phyloP scores from a whole-genome alignment of 257 asterid species.

The Capsicum pubescens region DNA sequence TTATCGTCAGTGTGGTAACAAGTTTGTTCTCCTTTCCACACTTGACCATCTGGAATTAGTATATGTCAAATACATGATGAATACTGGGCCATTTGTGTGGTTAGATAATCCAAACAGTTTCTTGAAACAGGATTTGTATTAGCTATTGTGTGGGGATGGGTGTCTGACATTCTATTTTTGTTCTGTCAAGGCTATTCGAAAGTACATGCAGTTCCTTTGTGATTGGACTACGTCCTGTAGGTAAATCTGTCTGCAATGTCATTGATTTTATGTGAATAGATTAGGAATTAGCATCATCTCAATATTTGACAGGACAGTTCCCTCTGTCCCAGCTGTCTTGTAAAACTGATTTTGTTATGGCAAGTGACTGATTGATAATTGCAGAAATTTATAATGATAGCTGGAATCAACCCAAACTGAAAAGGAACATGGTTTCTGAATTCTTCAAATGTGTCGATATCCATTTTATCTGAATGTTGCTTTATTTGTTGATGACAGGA shows the following conservation, averaged over 20 bases:
- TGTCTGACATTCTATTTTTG: neutral
- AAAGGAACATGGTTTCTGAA: neutral
- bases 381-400: neutral
- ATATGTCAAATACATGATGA: neutral
- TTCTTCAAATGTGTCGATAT: neutral
- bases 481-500: constrained; percentile 40
- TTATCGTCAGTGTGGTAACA: neutral
- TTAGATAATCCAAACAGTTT: neutral
- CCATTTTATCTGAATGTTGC: neutral
- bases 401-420: neutral
- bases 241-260: neutral
- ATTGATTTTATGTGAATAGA: neutral
- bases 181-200: neutral
- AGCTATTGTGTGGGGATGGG: neutral
- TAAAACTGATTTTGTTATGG: neutral
- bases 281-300: neutral
- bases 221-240: neutral
- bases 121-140: neutral
- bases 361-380: neutral
- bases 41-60: neutral
- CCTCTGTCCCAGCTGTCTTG: neutral
- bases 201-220: neutral
- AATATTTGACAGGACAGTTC: neutral
- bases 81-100: neutral
- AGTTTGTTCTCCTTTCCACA: neutral